Evolutionary conservation across 192 early-diverging fungal species (phyloP).

Genomic region (Rhizophlyctis rosea): DNA sequence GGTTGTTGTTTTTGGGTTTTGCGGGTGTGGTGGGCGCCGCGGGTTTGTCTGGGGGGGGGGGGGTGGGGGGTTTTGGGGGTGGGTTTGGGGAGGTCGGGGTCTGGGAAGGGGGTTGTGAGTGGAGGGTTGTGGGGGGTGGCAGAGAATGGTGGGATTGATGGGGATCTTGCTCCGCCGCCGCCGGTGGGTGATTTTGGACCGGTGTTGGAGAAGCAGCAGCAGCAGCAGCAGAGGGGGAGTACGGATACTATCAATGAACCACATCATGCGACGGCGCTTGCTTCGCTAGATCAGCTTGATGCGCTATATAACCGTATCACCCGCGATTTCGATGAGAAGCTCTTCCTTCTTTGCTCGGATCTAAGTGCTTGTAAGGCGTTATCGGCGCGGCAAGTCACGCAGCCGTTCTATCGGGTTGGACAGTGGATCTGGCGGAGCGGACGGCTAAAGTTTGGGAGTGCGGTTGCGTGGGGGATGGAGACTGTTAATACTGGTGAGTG

Average conservation of each 20-base stretch:
- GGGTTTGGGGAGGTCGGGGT: too few species aligned
- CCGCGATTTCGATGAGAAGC: constrained; percentile 53
- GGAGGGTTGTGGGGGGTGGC: too few species aligned
- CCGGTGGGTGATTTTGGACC: too few species aligned
- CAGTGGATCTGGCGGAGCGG: constrained; percentile 52
- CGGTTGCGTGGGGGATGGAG: constrained; percentile 49
- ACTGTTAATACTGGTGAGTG: constrained; percentile 40
- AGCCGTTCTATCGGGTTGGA: constrained; percentile 40
- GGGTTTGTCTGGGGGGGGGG: too few species aligned
- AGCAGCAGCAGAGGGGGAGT: not conserved
- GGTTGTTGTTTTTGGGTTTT: too few species aligned
- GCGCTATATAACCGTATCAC: constrained; percentile 9
- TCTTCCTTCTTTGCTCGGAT: constrained; percentile 44
- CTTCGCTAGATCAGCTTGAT: not conserved
- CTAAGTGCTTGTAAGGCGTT: constrained; percentile 38
- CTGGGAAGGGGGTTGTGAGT: too few species aligned
- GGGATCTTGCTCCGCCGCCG: too few species aligned
- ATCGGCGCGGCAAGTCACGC: constrained; percentile 23
- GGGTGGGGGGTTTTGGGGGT: too few species aligned
- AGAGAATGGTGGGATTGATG: too few species aligned
- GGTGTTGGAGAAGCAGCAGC: not conserved
- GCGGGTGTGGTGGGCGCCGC: too few species aligned
- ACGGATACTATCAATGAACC: not conserved
- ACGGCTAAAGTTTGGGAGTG: constrained; percentile 35
- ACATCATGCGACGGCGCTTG: not conserved